phyloP scores from a whole-genome alignment of 2,329 filamentous ascomycete genomes.

The Colletotrichum neosansevieriae region DNA sequence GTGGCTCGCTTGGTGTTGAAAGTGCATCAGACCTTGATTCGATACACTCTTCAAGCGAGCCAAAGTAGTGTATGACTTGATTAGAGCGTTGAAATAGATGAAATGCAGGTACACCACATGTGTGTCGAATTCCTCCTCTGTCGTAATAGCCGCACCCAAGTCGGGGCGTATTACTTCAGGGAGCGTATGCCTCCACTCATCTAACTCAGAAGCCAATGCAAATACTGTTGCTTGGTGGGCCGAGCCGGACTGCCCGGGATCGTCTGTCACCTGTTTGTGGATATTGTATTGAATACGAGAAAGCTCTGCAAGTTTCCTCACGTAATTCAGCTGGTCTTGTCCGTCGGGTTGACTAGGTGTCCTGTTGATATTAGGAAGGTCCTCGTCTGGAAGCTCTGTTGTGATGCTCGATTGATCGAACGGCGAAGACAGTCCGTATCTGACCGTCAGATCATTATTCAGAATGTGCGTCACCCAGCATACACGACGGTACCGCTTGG shows the following conservation, averaged over 20 bases:
- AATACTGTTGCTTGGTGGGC: not conserved
- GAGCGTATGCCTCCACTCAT: slow-evolving; percentile 21
- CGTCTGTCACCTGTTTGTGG: slow-evolving; percentile 10
- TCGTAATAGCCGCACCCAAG: not conserved
- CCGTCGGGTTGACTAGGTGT: not conserved
- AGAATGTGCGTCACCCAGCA: slow-evolving; percentile 33
- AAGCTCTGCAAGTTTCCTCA: slow-evolving; percentile 11
- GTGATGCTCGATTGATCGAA: not conserved
- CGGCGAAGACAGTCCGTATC: slow-evolving; percentile 21
- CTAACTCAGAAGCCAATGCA: slow-evolving; percentile 5
- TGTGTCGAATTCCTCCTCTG: slow-evolving; percentile 5
- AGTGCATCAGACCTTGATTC: slow-evolving; percentile 6
- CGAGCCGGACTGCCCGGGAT: not conserved
- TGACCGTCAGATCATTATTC: slow-evolving; percentile 17
- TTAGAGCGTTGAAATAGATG: slow-evolving; percentile 17
- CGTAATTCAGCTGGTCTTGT: not conserved
- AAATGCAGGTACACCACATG: slow-evolving; percentile 11
- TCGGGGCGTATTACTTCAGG: slow-evolving; percentile 14
- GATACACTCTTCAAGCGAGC: slow-evolving; percentile 19
- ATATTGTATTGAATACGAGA: slow-evolving; percentile 24
- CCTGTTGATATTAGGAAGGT: not conserved
- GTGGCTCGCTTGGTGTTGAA: not conserved
- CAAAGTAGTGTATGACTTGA: slow-evolving; percentile 20
- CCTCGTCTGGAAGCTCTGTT: slow-evolving; percentile 19
- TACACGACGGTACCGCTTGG: slow-evolving; percentile 1